Conservation (phyloP, 2,329 filamentous ascomycete species). For the Venturia effusa region DNA sequence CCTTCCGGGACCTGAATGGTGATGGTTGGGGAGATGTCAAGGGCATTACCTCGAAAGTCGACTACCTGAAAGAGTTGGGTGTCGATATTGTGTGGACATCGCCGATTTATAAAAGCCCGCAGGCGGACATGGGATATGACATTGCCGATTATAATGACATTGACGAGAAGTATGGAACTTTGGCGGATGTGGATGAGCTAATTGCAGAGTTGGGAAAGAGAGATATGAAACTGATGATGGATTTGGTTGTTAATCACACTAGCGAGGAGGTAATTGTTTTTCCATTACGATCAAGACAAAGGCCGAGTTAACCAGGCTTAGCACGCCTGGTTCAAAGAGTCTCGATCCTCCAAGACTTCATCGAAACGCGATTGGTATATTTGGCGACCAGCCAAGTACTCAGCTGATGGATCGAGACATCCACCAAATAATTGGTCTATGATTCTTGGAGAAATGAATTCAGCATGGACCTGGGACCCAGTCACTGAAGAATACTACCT, state of each 20-base stretch:
- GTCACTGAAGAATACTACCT: constrained; percentile 36
- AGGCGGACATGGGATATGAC: constrained; percentile 45
- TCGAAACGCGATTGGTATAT: constrained; percentile 54
- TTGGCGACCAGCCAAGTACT: constrained; percentile 49
- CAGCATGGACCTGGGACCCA: constrained; percentile 36
- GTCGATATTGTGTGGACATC: constrained; percentile 47
- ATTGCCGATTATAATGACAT: constrained; percentile 36
- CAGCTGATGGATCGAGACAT: constrained; percentile 40
- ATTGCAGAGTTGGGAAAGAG: constrained; percentile 32
- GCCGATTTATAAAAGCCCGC: constrained; percentile 41
- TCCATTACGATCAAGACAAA: not conserved
- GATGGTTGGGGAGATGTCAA: constrained; percentile 56
- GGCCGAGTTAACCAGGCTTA: constrained; percentile 20
- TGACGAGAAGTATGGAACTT: constrained; percentile 35
- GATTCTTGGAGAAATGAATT: constrained; percentile 28
- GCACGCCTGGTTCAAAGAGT: constrained; percentile 49
- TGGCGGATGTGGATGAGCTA: constrained; percentile 35
- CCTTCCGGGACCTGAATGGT: constrained; percentile 47
- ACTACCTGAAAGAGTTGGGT: constrained; percentile 52
- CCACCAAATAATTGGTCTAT: constrained; percentile 46
- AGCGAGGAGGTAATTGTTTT: constrained; percentile 22
- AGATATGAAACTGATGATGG: constrained; percentile 39
- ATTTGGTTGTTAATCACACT: constrained; percentile 36
- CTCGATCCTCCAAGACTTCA: constrained; percentile 38
- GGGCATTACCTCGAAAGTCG: constrained; percentile 53